These are phyloP conservation scores for Colletotrichum cereale DNA, from an alignment of 2,329 filamentous ascomycete species.

Conservation along the genomic window DNA sequence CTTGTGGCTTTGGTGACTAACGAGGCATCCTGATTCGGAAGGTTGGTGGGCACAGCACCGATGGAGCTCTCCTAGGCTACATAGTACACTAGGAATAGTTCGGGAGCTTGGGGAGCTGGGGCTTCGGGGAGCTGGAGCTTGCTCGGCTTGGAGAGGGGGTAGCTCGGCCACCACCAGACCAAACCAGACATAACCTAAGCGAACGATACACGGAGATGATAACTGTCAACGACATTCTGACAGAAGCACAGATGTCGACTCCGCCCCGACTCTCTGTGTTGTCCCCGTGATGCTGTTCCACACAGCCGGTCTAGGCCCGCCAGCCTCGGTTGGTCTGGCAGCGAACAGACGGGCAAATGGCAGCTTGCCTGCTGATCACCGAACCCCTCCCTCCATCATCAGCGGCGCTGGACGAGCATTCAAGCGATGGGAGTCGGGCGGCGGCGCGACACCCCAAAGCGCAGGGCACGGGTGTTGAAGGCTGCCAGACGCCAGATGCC, in stretches of 20 bases:
- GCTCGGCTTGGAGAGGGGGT: background rate
- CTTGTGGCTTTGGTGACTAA: slow-evolving; percentile 24
- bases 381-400: slow-evolving; percentile 21
- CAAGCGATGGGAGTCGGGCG: slow-evolving; percentile 27
- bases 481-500: slow-evolving; percentile 32
- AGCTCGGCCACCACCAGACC: slow-evolving; percentile 15
- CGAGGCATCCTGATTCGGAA: slow-evolving; percentile 31
- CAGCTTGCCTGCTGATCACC: slow-evolving; percentile 12
- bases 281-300: slow-evolving; percentile 13
- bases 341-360: slow-evolving; percentile 34
- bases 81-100: background rate
- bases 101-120: slow-evolving; percentile 1
- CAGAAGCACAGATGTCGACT: slow-evolving; percentile 31
- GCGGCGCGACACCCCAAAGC: slow-evolving; percentile 25
- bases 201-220: slow-evolving; percentile 29
- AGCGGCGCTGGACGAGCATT: slow-evolving; percentile 37
- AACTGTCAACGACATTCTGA: slow-evolving; percentile 15
- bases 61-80: slow-evolving; percentile 17
- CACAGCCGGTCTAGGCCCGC: slow-evolving; percentile 31
- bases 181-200: background rate
- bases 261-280: slow-evolving; percentile 9
- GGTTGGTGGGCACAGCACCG: slow-evolving; percentile 18
- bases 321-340: slow-evolving; percentile 7
- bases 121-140: slow-evolving; percentile 21
- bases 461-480: slow-evolving; percentile 22